phyloP scores from a whole-genome alignment of 1,139 yeast genomes.

The Candida glucosophila region DNA sequence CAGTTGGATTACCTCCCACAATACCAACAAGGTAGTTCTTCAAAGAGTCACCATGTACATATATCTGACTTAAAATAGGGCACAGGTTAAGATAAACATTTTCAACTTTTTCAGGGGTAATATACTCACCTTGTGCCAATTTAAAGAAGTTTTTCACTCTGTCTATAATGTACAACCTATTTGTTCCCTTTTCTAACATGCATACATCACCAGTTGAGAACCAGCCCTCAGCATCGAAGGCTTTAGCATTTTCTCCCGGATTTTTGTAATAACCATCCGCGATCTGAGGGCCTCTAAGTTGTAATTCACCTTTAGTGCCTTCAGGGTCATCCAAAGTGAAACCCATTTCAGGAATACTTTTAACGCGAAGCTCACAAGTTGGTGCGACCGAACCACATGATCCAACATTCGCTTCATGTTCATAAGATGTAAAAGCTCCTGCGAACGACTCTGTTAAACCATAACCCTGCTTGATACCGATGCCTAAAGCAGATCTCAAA shows the following conservation, averaged over 20 bases:
- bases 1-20: constrained; percentile 33
- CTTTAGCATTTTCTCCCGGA: constrained; percentile 23
- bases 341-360: constrained; percentile 62
- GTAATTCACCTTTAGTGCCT: constrained; percentile 47
- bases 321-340: constrained; percentile 39
- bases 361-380: constrained; percentile 48
- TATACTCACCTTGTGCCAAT: constrained; percentile 74
- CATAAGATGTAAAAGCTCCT: constrained; percentile 40
- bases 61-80: constrained; percentile 46
- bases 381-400: constrained; percentile 55
- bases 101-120: constrained; percentile 73
- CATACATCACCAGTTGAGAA: constrained; percentile 75
- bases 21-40: constrained; percentile 24
- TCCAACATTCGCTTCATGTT: constrained; percentile 43
- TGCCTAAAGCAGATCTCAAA: constrained; percentile 51
- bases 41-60: constrained; percentile 35
- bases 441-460: constrained; percentile 74
- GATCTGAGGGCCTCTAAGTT: constrained; percentile 61
- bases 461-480: constrained; percentile 63
- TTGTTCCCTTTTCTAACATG: constrained; percentile 37
- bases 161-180: constrained; percentile 57
- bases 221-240: constrained; percentile 42
- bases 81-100: constrained; percentile 49
- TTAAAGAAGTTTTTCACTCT: constrained; percentile 78
- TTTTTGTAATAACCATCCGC: constrained; percentile 55